Evolutionary conservation across 441 rosid species (phyloP).

Genomic region (Pelargonium fulgidum): DNA sequence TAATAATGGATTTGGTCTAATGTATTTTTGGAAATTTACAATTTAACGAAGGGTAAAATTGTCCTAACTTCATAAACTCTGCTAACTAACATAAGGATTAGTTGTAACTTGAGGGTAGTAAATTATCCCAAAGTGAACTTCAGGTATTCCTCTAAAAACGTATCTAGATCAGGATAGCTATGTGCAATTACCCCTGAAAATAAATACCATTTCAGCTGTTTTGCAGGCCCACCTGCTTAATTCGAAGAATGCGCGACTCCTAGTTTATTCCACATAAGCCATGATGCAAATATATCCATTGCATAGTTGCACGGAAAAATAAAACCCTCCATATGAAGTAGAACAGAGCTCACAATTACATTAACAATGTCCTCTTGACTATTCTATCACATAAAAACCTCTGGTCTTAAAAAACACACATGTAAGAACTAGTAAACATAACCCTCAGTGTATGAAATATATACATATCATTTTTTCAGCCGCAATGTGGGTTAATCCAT

Average conservation of each 20-base stretch:
- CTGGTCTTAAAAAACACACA: not conserved
- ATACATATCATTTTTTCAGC: not conserved
- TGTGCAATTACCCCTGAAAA: no score
- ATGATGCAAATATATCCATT: not conserved
- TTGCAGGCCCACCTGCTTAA: not conserved
- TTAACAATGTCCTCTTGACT: not conserved
- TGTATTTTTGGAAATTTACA: no score
- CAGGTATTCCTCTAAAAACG: no score
- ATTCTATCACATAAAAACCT: conserved; percentile 8
- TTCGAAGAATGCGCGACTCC: not conserved
- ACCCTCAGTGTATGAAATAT: not conserved
- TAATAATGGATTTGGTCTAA: no score
- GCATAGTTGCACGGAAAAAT: not conserved
- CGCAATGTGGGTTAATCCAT: not conserved
- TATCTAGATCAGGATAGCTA: no score
- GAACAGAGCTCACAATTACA: not conserved
- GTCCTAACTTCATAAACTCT: no score
- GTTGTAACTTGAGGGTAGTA: no score
- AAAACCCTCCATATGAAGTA: conserved; percentile 6
- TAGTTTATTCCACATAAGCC: not conserved
- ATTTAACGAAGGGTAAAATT: no score
- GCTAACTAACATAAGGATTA: no score
- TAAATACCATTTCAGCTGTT: not conserved
- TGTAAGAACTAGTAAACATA: not conserved
- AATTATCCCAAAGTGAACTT: no score